Evolutionary conservation across 2,329 filamentous ascomycete genomes (phyloP), one percentile per base, ranked within the genome.

Genomic region (Madurella fahalii): DNA sequence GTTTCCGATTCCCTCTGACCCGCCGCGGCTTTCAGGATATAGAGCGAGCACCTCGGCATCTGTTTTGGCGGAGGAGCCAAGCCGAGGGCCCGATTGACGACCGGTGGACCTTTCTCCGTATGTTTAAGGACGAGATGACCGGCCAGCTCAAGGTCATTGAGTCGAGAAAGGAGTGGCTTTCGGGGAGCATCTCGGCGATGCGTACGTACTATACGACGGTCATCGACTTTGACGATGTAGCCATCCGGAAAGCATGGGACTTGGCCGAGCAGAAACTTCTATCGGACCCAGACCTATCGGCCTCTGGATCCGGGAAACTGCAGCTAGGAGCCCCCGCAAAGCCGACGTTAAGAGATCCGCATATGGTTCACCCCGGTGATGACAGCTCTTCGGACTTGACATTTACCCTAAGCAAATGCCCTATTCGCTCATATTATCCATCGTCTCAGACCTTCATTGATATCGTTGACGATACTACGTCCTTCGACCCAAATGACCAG

Each of bases 11-110:
- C 54, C 80, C 79, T 1, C 72, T 89, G 11, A 63, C 73, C 32
- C 66, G 71, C 2, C 74, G 77, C n/a, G 68, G 70, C 30, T 63
- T 67, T 9, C 67, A 66, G 1, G 66, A 63, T 8, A 60, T 75
- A n/a, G 71, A 78, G 58, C 67, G 68, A 37, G 71, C 72, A 57
- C 70, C 72, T n/a, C 75, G 76, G 52, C 63, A 68, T 42, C 70
- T 73, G 17, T 76, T 85, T 43, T 90, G 84, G 79, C 77, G 87
- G 8, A 80, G 87, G 15, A 77, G 86, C 47, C 84, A 89, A 61
- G 73, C 72, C 30, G 87, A 91, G 66, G 87, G 87, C 0, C 81
- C 85, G 0, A 83, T 90, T 15, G 86, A 91, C 60, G 84, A 90
- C 61, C 79, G 85, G 2, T 92, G 87, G 87, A 86, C 82, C 0